These are phyloP conservation scores for Raffaelea albimanens DNA, from an alignment of 2,329 filamentous ascomycete genomes.

Conservation along the genomic window DNA sequence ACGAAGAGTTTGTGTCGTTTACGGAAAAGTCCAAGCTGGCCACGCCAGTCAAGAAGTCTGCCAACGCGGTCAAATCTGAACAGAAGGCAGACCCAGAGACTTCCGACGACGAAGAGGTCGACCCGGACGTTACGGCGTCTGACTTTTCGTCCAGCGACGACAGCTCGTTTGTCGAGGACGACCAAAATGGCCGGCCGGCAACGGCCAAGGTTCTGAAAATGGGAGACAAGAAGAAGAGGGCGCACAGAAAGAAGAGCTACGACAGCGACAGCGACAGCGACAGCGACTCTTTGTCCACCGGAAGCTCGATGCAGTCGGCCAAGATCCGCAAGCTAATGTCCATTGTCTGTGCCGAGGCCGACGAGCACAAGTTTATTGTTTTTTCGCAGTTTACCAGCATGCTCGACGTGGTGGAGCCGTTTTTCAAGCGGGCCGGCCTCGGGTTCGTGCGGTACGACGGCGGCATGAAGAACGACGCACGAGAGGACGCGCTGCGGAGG, in stretches of 20 bases:
- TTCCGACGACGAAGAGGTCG: constrained; percentile 15
- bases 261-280: constrained; percentile 11
- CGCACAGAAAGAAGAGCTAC: too few relatives aligned
- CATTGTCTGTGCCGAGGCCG: constrained; percentile 69
- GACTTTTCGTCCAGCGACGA: constrained; percentile 31
- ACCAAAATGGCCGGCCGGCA: not conserved
- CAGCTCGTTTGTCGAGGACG: constrained; percentile 19
- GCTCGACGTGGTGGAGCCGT: constrained; percentile 92
- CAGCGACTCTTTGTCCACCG: not conserved
- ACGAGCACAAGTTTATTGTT: constrained; percentile 90
- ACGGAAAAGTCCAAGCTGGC: not conserved
- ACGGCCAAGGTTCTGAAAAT: not conserved
- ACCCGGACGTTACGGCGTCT: too few relatives aligned
- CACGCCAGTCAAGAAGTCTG: too few relatives aligned
- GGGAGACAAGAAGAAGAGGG: too few relatives aligned
- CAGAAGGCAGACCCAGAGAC: constrained; percentile 23
- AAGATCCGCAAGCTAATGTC: constrained; percentile 82
- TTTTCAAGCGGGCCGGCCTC: constrained; percentile 65
- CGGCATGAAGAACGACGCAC: constrained; percentile 84
- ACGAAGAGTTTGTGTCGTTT: constrained; percentile 4
- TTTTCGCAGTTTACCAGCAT: constrained; percentile 98
- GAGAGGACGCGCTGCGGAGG: constrained; percentile 73
- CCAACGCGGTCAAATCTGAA: too few relatives aligned
- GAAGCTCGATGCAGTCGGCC: constrained; percentile 58
- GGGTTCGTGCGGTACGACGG: constrained; percentile 87